Base-by-base conservation (phyloP, 2,329 filamentous ascomycete species). In the Stachybotrys elegans region DNA sequence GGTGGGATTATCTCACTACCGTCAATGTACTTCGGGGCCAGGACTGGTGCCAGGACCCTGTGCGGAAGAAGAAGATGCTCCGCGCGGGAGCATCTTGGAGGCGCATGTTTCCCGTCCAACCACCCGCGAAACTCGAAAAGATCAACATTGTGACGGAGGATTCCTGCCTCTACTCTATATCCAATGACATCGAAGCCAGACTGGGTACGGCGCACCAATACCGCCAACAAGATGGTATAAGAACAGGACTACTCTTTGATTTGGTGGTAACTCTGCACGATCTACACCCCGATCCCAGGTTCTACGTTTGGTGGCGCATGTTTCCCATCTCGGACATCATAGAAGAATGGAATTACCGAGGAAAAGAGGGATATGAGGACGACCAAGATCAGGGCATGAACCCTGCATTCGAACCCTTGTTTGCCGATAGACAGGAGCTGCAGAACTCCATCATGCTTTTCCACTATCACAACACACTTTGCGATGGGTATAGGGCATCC, bases 21-120 rank as follows among this genome's bases (percentile, higher is more conserved):
- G n/a, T n/a, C n/a, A n/a, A n/a, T n/a, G n/a, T n/a, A n/a, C n/a
- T n/a, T n/a, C n/a, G n/a, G n/a, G n/a, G n/a, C n/a, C n/a, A n/a
- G 17, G 16, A 14, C 22, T 40, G 38, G 38, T 40, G n/a, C 16
- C 21, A 25, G n/a, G 22, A 40, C 19, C 22, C 38, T 11, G 14
- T 17, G 16, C 14, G n/a, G 16, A 23, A 17, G n/a, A 23, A 40
- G 22, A 23, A n/a, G 4, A 25, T 40, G 22, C 14, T 40, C 13
- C 13, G 22, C 13, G 20, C 38, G 14, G 38, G 29, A 7, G 38
- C 38, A 8, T 40, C 38, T 16, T 40, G 38, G 38, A 22, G 38
- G 17, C 38, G 22, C 38, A 40, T 40, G 38, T 40, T 40, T 13
- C 38, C 38, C 6, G 38, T 40, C 21, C 38, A 40, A 16, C 38